Evolutionary conservation across 1,284 basidiomycete species (phyloP).

Genomic region (Moesziomyces parantarcticus): DNA sequence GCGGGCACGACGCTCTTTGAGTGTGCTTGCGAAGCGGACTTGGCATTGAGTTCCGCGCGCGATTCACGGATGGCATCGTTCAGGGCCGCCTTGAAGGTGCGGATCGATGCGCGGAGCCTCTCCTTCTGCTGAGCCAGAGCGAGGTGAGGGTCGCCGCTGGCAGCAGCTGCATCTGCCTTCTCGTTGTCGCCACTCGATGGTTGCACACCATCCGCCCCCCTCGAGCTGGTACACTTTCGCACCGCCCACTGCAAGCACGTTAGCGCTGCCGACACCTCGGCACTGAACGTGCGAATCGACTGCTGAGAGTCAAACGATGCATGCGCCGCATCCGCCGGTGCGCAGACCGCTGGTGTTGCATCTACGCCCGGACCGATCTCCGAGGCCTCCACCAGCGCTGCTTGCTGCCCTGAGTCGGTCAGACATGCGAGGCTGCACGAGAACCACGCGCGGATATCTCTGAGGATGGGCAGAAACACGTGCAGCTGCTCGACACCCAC

Average conservation of each 20-base stretch:
- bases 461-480: constrained; percentile 28
- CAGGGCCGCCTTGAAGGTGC: constrained; percentile 28
- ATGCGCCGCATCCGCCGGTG: background rate
- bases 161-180: background rate
- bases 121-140: constrained; percentile 13
- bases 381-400: background rate
- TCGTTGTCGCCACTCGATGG: background rate
- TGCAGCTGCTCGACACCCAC: constrained; percentile 36
- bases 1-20: too few species aligned
- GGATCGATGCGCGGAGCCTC: constrained; percentile 20
- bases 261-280: constrained; percentile 27
- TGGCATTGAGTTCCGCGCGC: constrained; percentile 10
- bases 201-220: background rate
- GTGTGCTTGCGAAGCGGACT: background rate
- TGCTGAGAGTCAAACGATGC: constrained; percentile 18
- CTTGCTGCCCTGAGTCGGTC: background rate
- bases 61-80: constrained; percentile 21
- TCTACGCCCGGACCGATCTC: background rate
- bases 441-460: constrained; percentile 50
- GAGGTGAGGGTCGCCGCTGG: constrained; percentile 12
- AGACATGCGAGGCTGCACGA: constrained; percentile 35
- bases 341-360: too few species aligned
- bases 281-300: constrained; percentile 16
- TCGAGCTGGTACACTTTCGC: constrained; percentile 10
- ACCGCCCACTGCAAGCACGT: constrained; percentile 21